Evolutionary conservation across 371 early-diverging fungal species (phyloP), one percentile per base, ranked within the genome.

Genomic region (Mycotypha africana): DNA sequence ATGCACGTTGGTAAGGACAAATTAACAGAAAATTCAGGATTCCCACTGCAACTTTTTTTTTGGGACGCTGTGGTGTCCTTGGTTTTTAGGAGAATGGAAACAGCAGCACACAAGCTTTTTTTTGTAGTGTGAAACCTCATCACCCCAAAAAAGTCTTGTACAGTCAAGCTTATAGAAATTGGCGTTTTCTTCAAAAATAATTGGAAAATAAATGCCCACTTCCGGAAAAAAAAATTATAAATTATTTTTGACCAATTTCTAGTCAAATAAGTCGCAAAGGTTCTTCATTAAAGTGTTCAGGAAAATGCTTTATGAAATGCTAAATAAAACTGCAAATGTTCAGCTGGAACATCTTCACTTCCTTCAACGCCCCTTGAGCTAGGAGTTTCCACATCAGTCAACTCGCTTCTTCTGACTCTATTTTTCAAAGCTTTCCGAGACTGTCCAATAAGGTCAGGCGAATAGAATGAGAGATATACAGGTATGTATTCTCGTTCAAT

Each of bases 341-440:
- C 38, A 49, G 17, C 43, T 31, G 50, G 50, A 39, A 44, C 24
- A 51, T 43, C 45, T 44, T 51, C 33, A 17, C 45, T 51, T 44
- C 39, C 49, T 49, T 49, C 49, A 42, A 49, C 26, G 21, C 0
- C 42, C 30, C 49, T 49, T 49, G 42, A 49, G 42, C n/a, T 40
- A 28, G 28, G 36, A 36, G 49, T 43, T 43, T 44, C 51, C 40
- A 39, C 33, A 51, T 43, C 39, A 36, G 42, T 49, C 39, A 51
- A 51, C 39, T 43, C 40, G 45, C 32, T 44, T 32, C 3, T 51
- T 44, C 39, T 51, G 40, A 39, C 50, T 50, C 51, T 51, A 51
- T 52, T 22, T 4, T 38, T 48, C 41, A 48, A 41, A 48, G 35
- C 48, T 40, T 40, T 48, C 32, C 31, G 23, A 45, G 45, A 45